Percentiles rank a stretch among this genome's conserved stretches.
Evolutionary conservation across 257 asterid genomes (phyloP).

Genomic region (Avicennia marina): DNA sequence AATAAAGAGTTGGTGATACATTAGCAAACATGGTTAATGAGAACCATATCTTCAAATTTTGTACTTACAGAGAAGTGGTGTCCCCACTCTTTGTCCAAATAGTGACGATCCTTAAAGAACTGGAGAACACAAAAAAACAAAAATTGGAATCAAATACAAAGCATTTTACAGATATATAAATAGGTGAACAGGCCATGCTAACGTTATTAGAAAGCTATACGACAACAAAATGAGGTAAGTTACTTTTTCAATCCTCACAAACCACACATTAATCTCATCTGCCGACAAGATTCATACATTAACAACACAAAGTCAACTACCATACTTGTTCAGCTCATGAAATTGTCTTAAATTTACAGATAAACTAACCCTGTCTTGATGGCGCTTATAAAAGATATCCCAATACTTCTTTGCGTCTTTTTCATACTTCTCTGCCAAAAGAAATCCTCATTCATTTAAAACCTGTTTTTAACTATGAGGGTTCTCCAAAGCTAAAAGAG

Average conservation of each 20-base stretch:
- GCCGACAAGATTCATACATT: not conserved
- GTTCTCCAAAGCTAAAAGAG: not conserved
- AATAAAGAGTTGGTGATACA: constrained; percentile 9
- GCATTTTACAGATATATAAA: constrained; percentile 4
- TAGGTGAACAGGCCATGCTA: constrained; percentile 2
- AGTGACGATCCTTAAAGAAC: constrained; percentile 97
- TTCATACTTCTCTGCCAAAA: constrained; percentile 76
- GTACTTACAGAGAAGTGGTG: constrained; percentile 78
- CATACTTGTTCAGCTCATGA: constrained; percentile 6
- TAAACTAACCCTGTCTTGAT: constrained; percentile 76
- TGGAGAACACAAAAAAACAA: constrained; percentile 22
- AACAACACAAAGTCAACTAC: not conserved
- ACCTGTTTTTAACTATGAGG: not conserved
- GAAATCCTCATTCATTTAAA: constrained; percentile 2
- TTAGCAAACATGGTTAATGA: not conserved
- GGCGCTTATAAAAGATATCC: constrained; percentile 92
- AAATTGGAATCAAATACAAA: constrained; percentile 12
- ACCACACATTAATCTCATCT: not conserved
- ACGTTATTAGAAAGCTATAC: too few relatives aligned
- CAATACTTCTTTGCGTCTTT: constrained; percentile 91
- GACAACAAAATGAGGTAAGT: too few relatives aligned
- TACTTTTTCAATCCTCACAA: not conserved
- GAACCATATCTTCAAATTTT: not conserved
- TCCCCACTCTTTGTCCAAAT: constrained; percentile 98
- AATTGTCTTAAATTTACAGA: not conserved